A percentile compares a stretch with the other conserved stretches of the same genome.
Evolutionary conservation across 371 early-diverging fungal genomes (phyloP).

Genomic region (Mortierella polycephala): DNA sequence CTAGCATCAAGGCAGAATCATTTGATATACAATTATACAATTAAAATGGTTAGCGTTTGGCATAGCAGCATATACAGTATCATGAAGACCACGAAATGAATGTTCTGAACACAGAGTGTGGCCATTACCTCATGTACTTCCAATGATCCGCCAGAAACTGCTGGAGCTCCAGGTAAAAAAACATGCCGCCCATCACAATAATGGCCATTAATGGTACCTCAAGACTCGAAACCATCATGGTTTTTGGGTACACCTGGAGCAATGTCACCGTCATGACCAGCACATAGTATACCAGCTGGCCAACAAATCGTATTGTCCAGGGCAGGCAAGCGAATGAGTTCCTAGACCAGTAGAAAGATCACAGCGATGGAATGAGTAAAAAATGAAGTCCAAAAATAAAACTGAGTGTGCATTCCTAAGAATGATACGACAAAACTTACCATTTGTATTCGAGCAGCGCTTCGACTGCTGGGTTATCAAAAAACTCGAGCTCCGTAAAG

Average conservation of each 20-base stretch:
- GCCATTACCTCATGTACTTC: constrained; percentile 14
- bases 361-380: not conserved
- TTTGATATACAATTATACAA: no score
- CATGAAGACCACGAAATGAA: not conserved
- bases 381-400: not conserved
- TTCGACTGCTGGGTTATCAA: constrained; percentile 25
- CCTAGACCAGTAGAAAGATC: not conserved
- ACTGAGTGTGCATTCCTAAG: not conserved
- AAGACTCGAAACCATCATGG: not conserved
- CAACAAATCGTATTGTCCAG: constrained; percentile 6
- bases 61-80: not conserved
- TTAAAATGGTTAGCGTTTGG: not conserved
- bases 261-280: constrained; percentile 13
- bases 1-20: not conserved
- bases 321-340: constrained; percentile 14
- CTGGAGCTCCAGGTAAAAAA: constrained; percentile 21
- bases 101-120: no score
- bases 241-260: constrained; percentile 12
- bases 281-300: constrained; percentile 13
- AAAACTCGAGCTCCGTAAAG: constrained; percentile 17
- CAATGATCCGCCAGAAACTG: constrained; percentile 14
- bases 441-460: constrained; percentile 29
- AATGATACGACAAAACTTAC: not conserved
- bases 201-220: constrained; percentile 5
- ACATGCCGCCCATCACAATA: constrained; percentile 4